Evolutionary conservation across 2,329 filamentous ascomycete species (phyloP), one percentile per base, ranked within the genome.

Genomic region (Teratosphaeria destructans): DNA sequence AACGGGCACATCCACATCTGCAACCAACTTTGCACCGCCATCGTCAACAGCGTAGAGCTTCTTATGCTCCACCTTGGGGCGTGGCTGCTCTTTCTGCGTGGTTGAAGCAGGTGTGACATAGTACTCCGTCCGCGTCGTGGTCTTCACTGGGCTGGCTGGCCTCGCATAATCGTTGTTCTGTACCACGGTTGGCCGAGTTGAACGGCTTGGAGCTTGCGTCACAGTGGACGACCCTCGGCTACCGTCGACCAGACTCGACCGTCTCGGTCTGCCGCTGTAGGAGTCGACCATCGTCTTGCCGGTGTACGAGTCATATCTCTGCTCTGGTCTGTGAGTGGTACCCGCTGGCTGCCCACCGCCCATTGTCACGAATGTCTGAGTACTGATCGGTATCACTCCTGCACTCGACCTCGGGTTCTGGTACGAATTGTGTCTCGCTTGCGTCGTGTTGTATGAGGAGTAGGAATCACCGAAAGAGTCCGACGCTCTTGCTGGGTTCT

Each of bases 1-100:
- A 23, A 72, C 68, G 11, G 74, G 72, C 61, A 72, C 72, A 60
- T 72, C 71, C 57, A 72, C 67, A 57, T 74, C 70, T 52, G 71
- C 71, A n/a, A 74, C 70, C 16, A 74, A 65, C 61, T 73, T 73
- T 54, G 68, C 67, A 35, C 61, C 63, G 19, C 72, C 72, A 59
- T 79, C 75, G 57, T 78, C 77, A 11, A 80, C 74, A 62, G 75
- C 78, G 68, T 80, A 80, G 27, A 79, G 70, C 64, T 77, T 78
- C 67, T 77, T 79, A 64, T 79, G 76, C 34, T 74, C 71, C 6
- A 62, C 62, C 49, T 60, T 63, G 19, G 64, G 64, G 16, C 37
- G 32, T 16, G 32, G 55, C 23, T 65, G 64, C 57, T 70, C 68
- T 56, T 68, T 68, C 10, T 19, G 43, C 19, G 43, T 6, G 16